Base-by-base conservation (phyloP, 306 rosid genomes). In the Begonia loranthoides region DNA sequence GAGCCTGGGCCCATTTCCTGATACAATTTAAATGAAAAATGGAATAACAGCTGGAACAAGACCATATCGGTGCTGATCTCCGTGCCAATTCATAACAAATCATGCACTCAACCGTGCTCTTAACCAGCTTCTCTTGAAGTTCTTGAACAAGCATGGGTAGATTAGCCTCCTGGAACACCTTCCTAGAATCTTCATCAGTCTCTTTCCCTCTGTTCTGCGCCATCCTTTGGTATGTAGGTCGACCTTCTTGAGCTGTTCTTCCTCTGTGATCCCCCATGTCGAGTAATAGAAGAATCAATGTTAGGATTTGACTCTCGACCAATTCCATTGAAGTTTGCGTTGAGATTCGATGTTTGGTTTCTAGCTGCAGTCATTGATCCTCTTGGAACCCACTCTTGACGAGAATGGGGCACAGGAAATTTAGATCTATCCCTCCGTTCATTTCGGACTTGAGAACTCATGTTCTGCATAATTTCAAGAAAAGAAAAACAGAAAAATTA, bases 1-100 rank as follows among this genome's bases (percentile, higher is more conserved):
- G 97, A 0, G 97, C 93, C 45, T 84, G 70, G 14, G 95, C 97
- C 97, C 97, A 88, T 67, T 77, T 88, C 74, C 82, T 88, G 66
- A 75, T 88, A 67, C 97, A 88, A 56, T 41, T 65, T 69, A 88
- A 58, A 66, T 88, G 97, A 54, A 88, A 88, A 63, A 88, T 84
- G 9, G 89, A 75, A 72, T 75, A 88, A 52, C 97, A 88, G 61
- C 95, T 84, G 4, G 83, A 66, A 70, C 97, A 88, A 57, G 95
- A 81, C 97, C 97, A 88, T 41, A 84, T 36, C 9, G 93, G 71
- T 5, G 93, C 97, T 1, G 95, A 77, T 57, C 97, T 84, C 51
- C 88, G 53, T 49, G 84, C 93, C 84, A 75, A 81, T 33, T 88
- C 97, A 61, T 77, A 88, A 63, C 97, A 88, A 66, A 88, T 84